phyloP scores from a whole-genome alignment of 1,139 yeast species.

The Suhomyces wounanorum region DNA sequence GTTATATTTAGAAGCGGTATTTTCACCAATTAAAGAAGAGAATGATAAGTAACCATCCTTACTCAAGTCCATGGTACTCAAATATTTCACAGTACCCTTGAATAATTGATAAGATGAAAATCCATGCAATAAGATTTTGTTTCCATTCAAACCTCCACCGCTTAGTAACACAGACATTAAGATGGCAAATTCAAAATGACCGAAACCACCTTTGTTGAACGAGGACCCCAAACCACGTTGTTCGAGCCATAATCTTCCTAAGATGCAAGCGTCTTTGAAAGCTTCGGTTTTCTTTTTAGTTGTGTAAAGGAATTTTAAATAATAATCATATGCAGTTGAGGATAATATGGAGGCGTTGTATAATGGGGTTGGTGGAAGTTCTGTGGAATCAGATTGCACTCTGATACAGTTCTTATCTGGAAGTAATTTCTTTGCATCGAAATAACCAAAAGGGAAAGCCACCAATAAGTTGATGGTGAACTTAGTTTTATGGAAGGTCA shows the following conservation, averaged over 20 bases:
- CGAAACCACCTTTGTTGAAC: conserved; percentile 76
- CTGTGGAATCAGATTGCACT: conserved; percentile 51
- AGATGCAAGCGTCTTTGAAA: conserved; percentile 84
- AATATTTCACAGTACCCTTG: conserved; percentile 78
- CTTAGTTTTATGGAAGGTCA: conserved; percentile 65
- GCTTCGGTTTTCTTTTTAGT: conserved; percentile 76
- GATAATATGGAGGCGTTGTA: conserved; percentile 81
- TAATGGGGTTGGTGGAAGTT: conserved; percentile 74
- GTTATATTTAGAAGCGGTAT: conserved; percentile 48
- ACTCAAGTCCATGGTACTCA: conserved; percentile 75
- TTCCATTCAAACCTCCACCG: conserved; percentile 82
- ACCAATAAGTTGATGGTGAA: conserved; percentile 71
- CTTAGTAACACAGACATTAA: conserved; percentile 77
- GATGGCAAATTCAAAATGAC: conserved; percentile 85
- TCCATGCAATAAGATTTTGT: conserved; percentile 77
- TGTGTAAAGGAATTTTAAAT: conserved; percentile 73
- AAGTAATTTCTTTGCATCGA: conserved; percentile 72
- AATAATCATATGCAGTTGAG: conserved; percentile 66
- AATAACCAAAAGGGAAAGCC: conserved; percentile 69
- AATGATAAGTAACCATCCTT: conserved; percentile 67
- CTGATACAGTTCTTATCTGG: conserved; percentile 82
- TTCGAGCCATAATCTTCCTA: conserved; percentile 86
- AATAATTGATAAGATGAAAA: conserved; percentile 91
- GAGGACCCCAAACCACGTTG: conserved; percentile 80
- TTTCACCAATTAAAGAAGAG: conserved; percentile 57